Base-by-base conservation (phyloP, 345 rosid species). In the Sisymbrium irio region DNA sequence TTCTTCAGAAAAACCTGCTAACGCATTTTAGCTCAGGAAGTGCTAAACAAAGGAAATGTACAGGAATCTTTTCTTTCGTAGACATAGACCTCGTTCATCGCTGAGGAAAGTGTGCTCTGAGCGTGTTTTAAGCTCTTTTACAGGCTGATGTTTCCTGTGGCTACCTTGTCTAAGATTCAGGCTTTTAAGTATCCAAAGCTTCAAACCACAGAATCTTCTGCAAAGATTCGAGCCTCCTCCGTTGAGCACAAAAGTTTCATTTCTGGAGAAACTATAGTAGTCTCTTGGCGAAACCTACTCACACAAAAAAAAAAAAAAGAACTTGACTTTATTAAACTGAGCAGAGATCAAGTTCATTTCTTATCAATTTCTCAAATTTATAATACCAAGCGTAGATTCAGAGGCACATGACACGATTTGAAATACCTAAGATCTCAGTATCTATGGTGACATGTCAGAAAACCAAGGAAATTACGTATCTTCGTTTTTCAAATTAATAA, bases 201-300 rank as follows among this genome's bases (percentile, higher is more conserved):
- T 87, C 41, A 87, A 80, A 32, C 86, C 87, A 64, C 79, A 68
- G 27, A 89, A 79, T 64, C 80, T 71, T 67, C 33, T 69, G 76
- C 81, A 83, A 39, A 80, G 62, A 70, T 67, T 79, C 12, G 68
- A 46, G 18, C 83, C 74, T 79, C 81, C 81, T 77, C 82, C 84
- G 58, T 53, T 50, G 9, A 67, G 76, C 35, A 80, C 74, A 71
- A 82, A 46, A n/a, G 54, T 70, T 18, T 77, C 76, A 75, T 67
- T 65, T 67, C 76, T 75, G 36, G 57, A 58, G 15, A 67, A 72
- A 47, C 63, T 54, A 67, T 65, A 44, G 30, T 63, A 53, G 58
- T 53, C 75, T 39, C 71, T 80, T 25, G 49, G 55, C 25, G 66
- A 62, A 28, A 45, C 83, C 89, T 81, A 74, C 72, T 67, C 54